Base-by-base conservation (phyloP, 345 rosid genomes). In the Bruguiera sexangula region DNA sequence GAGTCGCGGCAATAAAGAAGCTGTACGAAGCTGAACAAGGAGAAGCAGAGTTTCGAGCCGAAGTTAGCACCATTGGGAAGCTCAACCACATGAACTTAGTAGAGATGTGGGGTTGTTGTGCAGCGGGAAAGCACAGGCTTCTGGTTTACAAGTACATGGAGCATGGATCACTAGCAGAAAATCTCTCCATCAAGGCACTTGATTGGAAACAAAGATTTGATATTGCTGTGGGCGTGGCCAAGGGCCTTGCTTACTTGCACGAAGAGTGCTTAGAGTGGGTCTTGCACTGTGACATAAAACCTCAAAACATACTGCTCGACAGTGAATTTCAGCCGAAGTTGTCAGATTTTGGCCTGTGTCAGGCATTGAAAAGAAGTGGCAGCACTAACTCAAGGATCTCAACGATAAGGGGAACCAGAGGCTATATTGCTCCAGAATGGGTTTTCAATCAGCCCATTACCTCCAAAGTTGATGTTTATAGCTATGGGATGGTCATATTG, bases 191-290 rank as follows among this genome's bases (percentile, higher is more conserved):
- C 2, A 32, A 50, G 8, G 32, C 20, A 24, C 69, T 72, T 32
- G 75, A 20, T 15, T 58, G 59, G 64, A 20, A 32, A n/a, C 60
- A 58, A 58, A 64, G 66, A n/a, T 31, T 65, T 10, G 55, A 22
- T 6, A 72, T 72, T 21, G 75, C 75, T 0, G 20, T 71, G 8
- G 74, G 74, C 16, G 39, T 62, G 3, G 74, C 74, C 6, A 63
- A 27, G 63, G 74, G 68, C 15, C 74, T 71, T 11, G 74, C 74
- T 52, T 71, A 71, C 43, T 24, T 63, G 43, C 74, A 71, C 22
- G 74, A 70, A 53, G 63, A 71, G 57, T 71, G 74, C 62, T 8
- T 63, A 46, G 74, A 54, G 43, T 71, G 74, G 74, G 62, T 71
- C 64, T 18, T 71, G 2, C 74, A 71, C 32, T 71, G 74, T 26